These are phyloP conservation scores for Dryadomyces sulphureus DNA, from an alignment of 2,329 filamentous ascomycete species.

Conservation along the genomic window DNA sequence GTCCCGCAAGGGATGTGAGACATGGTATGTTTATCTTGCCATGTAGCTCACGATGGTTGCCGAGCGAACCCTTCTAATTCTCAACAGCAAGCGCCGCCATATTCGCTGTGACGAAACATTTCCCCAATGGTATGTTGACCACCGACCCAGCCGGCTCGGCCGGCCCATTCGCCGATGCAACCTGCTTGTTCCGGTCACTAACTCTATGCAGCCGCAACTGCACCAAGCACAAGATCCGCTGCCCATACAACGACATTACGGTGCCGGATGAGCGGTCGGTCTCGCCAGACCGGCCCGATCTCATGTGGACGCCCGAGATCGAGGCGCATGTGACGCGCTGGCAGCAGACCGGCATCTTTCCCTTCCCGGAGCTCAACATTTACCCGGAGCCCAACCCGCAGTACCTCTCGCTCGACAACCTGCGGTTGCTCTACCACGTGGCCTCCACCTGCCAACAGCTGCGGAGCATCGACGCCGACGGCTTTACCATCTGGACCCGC, in stretches of 20 bases:
- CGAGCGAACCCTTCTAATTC: too few species aligned
- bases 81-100: constrained; percentile 72
- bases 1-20: constrained; percentile 95
- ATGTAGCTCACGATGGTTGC: not conserved
- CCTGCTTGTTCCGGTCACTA: too few species aligned
- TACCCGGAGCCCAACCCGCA: constrained; percentile 62
- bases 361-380: constrained; percentile 67
- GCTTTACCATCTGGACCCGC: constrained; percentile 83
- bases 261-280: constrained; percentile 47
- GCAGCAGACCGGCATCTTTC: constrained; percentile 72
- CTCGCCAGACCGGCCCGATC: constrained; percentile 48
- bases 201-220: constrained; percentile 64
- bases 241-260: constrained; percentile 88
- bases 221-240: constrained; percentile 96
- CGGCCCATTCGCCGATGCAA: not conserved
- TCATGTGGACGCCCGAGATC: constrained; percentile 78
- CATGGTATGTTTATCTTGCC: constrained; percentile 45
- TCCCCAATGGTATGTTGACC: constrained; percentile 74
- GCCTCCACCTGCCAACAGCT: constrained; percentile 75
- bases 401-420: constrained; percentile 59
- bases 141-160: not conserved
- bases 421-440: constrained; percentile 83
- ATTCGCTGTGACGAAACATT: constrained; percentile 97
- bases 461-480: constrained; percentile 58
- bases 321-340: constrained; percentile 70